phyloP scores from a whole-genome alignment of 2,329 filamentous ascomycete genomes.

The Diaporthe sp. region DNA sequence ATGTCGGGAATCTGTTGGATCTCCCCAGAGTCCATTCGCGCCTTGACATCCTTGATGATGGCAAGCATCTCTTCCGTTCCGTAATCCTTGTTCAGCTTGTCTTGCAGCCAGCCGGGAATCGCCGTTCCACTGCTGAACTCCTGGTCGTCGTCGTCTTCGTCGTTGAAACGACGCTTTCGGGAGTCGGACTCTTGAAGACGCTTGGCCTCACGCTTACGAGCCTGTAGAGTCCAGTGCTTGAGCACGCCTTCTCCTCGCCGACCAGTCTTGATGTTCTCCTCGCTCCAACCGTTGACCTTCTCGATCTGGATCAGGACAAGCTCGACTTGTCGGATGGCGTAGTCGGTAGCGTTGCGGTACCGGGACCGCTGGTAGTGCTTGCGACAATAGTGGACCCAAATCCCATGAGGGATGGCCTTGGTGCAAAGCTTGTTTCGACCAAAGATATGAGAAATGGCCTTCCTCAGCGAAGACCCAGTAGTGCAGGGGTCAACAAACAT shows the following conservation, averaged over 20 bases:
- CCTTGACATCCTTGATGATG: conserved; percentile 57
- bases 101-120: conserved; percentile 61
- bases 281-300: conserved; percentile 72
- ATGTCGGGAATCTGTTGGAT: conserved; percentile 65
- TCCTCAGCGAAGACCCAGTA: conserved; percentile 71
- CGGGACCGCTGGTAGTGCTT: conserved; percentile 84
- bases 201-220: conserved; percentile 73
- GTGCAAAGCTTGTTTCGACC: conserved; percentile 86
- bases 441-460: conserved; percentile 84
- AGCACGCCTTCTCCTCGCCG: conserved; percentile 53
- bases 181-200: conserved; percentile 54
- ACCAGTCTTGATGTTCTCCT: conserved; percentile 50
- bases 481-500: conserved; percentile 68
- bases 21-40: conserved; percentile 54
- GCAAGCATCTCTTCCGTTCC: conserved; percentile 57
- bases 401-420: conserved; percentile 71
- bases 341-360: conserved; percentile 73
- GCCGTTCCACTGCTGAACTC: conserved; percentile 51
- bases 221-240: conserved; percentile 68
- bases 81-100: conserved; percentile 58
- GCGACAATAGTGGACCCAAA: conserved; percentile 83
- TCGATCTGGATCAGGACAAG: conserved; percentile 72
- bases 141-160: conserved; percentile 46
- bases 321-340: conserved; percentile 71
- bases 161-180: conserved; percentile 32